Percentiles rank a stretch among this genome's conserved stretches.
Conservation (phyloP, 768 basidiomycete species). For the Termitomyces sp. region DNA sequence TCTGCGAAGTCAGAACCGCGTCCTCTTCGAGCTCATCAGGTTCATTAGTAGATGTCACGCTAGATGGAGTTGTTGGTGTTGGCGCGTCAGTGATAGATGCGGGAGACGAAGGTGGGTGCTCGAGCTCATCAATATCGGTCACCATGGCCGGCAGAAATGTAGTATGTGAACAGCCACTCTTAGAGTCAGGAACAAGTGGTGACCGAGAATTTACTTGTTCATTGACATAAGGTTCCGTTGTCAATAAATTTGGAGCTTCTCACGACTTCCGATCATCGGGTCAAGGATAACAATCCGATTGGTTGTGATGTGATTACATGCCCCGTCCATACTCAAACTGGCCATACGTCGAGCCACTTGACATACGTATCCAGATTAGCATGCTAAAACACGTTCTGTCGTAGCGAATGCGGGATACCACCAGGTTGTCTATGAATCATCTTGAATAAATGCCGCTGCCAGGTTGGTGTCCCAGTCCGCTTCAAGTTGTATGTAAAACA, state of each 20-base stretch:
- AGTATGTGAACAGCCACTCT: not conserved
- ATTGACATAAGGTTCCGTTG: not conserved
- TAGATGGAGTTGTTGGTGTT: constrained; percentile 17
- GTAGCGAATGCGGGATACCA: too few relatives aligned
- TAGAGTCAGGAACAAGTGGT: not conserved
- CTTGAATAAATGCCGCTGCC: too few relatives aligned
- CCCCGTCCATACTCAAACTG: too few relatives aligned
- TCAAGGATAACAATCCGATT: too few relatives aligned
- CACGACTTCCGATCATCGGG: constrained; percentile 5
- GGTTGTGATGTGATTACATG: too few relatives aligned
- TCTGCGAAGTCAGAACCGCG: constrained; percentile 25
- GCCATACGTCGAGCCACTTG: too few relatives aligned
- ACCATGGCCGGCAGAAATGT: not conserved
- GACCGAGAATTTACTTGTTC: not conserved
- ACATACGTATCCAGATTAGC: too few relatives aligned
- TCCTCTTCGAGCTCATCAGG: constrained; percentile 20
- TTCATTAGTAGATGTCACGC: constrained; percentile 21
- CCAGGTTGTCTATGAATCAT: too few relatives aligned
- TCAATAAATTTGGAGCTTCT: constrained; percentile 11
- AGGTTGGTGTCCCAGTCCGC: too few relatives aligned
- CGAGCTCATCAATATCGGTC: not conserved
- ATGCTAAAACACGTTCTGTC: too few relatives aligned
- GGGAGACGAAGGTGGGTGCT: constrained; percentile 4
- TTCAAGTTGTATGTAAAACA: too few relatives aligned
- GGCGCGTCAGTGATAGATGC: constrained; percentile 8